Base-by-base conservation (phyloP, 1,284 basidiomycete genomes). In the Taiwanofungus camphoratus region DNA sequence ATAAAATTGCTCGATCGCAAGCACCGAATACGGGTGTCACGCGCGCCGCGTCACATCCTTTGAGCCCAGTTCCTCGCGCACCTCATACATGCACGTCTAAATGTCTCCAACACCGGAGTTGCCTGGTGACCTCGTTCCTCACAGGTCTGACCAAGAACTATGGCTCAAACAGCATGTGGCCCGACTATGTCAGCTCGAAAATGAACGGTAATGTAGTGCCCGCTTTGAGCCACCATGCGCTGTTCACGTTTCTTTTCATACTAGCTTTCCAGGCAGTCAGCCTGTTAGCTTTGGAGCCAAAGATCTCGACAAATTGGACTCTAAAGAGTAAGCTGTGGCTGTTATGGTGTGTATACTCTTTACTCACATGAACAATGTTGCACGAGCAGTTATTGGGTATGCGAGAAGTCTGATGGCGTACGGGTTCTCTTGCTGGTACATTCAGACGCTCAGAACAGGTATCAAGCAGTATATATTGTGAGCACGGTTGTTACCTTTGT, bases 391-490 rank as follows among this genome's bases (percentile, higher is more conserved):
- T 99, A 89, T 63, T 99, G 95, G 95, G 95, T 99, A 22, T 97
- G 93, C 68, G 96, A 99, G 69, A 99, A 99, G 71, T 96, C 93
- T n/a, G 96, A 99, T 60, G 96, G 96, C 2, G 68, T 98, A 41
- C 81, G 96, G 32, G 91, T 99, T 23, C 72, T 99, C 33, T 77
- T 98, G 36, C 72, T 96, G 47, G 76, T 99, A 39, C 76, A 85
- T 31, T 87, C 91, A 16, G 77, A 91, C 49, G 65, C 71, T 41
- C 69, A 74, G 18, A 65, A 73, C 7, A 71, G 73, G 29, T 74
- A 71, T 21, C 94, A 98, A 64, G 75, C 76, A 36, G 81, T 90
- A 3, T 96, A 82, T 65, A 71, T 96, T 21, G 93, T 95, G 52
- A 49, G 86, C 60, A 13, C 39, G 20, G 21, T 32, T 27, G 15